Evolutionary conservation across 805 yeast genomes (phyloP), one percentile per base, ranked within the genome.

Genomic region (Candida yuanshanica): DNA sequence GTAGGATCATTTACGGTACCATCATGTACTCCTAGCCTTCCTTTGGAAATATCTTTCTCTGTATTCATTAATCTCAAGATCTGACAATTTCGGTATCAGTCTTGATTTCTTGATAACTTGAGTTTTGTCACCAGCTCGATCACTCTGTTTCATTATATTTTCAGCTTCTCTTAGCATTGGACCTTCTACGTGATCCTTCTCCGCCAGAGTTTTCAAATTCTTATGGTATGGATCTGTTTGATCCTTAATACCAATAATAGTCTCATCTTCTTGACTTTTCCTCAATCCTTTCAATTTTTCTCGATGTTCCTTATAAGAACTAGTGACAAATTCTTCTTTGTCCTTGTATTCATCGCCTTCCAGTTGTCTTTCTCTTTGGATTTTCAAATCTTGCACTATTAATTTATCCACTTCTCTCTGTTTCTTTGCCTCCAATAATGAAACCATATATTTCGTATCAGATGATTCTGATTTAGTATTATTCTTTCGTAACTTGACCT

Each of bases 241-340:
- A 13, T 20, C 18, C 3, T 11, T 12, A 10, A 16, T 7, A 7
- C 16, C 10, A 21, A 5, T 20, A 20, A 20, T 33, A 33, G 10
- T 20, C 13, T 4, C 29, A 21, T 20, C 36, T 12, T 22, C 35
- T 9, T 16, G 14, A 25, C 18, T 14, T n/a, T 18, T 21, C 26
- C 29, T 20, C 16, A 37, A 36, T 13, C 50, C 50, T 16, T 21
- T 35, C 22, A 45, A 38, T 12, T 42, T 41, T 36, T 42, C 46
- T 35, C 38, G 46, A 34, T 64, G 66, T 32, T 55, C 55, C 48
- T 66, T 64, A 50, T 77, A 79, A 0, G 71, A 69, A 2, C 63
- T 54, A 1, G 80, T 70, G 9, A 75, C 72, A 58, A 76, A 78
- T 20, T 58, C 66, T 36, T 72, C 74, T 36, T 64, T 68, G 16